These are phyloP conservation scores for Microbotryum scabiosae DNA, from an alignment of 1,284 basidiomycete species.

Conservation along the genomic window DNA sequence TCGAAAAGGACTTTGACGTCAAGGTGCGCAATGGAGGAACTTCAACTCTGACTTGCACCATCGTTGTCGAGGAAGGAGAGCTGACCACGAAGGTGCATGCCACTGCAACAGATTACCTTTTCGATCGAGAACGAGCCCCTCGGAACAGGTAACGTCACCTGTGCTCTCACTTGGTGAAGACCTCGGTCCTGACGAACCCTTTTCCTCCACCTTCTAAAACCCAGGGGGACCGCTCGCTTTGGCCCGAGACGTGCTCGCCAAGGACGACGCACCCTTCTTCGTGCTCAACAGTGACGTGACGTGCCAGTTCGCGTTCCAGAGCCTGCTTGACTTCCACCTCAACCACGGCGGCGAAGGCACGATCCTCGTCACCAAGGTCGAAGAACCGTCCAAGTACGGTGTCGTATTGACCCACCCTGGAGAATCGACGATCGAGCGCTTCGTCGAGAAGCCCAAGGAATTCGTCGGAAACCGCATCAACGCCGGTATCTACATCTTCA, in stretches of 20 bases:
- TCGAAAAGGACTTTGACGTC: slow-evolving; percentile 47
- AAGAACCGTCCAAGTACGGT: slow-evolving; percentile 48
- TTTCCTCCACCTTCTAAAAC: neutral
- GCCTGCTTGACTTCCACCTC: slow-evolving; percentile 47
- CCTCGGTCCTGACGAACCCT: neutral
- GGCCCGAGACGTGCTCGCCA: slow-evolving; percentile 46
- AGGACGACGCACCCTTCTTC: slow-evolving; percentile 49
- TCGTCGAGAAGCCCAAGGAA: slow-evolving; percentile 48
- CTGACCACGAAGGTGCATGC: neutral
- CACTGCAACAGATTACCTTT: slow-evolving; percentile 41
- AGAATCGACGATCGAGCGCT: slow-evolving; percentile 46
- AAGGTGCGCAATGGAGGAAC: slow-evolving; percentile 18
- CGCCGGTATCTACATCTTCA: slow-evolving; percentile 50
- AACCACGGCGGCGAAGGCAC: slow-evolving; percentile 46
- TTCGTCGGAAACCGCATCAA: slow-evolving; percentile 50
- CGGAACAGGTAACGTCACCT: slow-evolving; percentile 40
- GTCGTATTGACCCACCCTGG: slow-evolving; percentile 46
- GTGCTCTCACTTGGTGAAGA: neutral
- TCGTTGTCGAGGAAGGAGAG: too few species aligned
- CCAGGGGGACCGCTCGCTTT: slow-evolving; percentile 47
- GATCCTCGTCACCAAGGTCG: slow-evolving; percentile 49
- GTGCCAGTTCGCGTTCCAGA: slow-evolving; percentile 44
- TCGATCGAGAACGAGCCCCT: slow-evolving; percentile 47
- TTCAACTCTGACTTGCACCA: neutral
- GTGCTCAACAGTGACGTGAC: slow-evolving; percentile 49